Base-by-base conservation (phyloP, 192 early-diverging fungal genomes). In the Backusella tuberculispora region DNA sequence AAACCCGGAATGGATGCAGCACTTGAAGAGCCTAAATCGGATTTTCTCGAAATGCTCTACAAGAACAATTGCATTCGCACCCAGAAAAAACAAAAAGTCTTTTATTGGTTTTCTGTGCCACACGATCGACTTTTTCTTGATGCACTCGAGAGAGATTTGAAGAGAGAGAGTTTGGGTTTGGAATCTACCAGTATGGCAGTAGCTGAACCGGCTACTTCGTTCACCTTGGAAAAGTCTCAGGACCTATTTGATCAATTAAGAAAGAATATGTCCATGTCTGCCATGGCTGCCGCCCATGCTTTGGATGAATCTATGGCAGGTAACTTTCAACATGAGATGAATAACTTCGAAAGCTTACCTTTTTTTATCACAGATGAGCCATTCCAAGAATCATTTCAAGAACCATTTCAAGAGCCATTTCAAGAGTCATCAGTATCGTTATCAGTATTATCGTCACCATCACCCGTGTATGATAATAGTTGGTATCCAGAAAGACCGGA, bases 71-170 rank as follows among this genome's bases (percentile, higher is more conserved):
- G 97, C 83, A 95, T 99, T 71, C 90, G 97, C 29, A 97, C 96
- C 2, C 96, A 98, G 80, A 99, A 98, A 89, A 98, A 98, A 86
- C 98, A 99, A 85, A 98, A 98, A 72, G 98, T 99, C 17, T 99
- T 98, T 82, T 97, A 92, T 77, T 99, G 98, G 97, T 93, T 92
- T 79, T 93, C 95, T 19, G 98, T 99, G 17, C 92, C 92, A 13
- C 97, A 97, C 77, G 97, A 99, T 76, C 80, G 93, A 44, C 89
- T 99, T 50, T 99, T 99, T 80, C 86, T 93, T 47, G 97, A 99
- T 80, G 97, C 97, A 0, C 88, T 98, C 47, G 96, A 99, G 82
- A 88, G 97, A 45, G 96, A 99, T 79, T 83, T 98, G 29, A 99
- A 98, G 85, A 89, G 96, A 40, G 97, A 98, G 83, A 89, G 94